These are phyloP conservation scores for Neohortaea acidophila DNA, from an alignment of 495 filamentous ascomycete species.

Conservation along the genomic window DNA sequence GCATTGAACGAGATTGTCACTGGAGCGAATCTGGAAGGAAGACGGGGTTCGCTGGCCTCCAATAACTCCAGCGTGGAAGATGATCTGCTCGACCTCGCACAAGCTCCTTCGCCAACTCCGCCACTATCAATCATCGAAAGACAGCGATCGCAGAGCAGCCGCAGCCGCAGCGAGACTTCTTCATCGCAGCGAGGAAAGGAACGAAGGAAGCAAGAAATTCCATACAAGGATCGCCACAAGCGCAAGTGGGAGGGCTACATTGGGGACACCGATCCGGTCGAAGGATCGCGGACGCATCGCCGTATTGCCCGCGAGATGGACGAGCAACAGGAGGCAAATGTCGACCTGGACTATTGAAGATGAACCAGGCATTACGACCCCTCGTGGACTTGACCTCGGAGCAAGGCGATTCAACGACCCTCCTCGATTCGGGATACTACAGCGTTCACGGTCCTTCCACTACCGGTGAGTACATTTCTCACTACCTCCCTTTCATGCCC, in stretches of 20 bases:
- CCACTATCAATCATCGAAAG: neutral
- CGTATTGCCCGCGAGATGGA: conserved; percentile 24
- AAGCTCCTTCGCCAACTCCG: neutral
- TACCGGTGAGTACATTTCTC: neutral
- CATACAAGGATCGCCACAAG: conserved; percentile 27
- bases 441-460: too few relatives aligned
- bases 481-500: neutral
- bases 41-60: conserved; percentile 1
- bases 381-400: too few relatives aligned
- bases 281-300: conserved; percentile 28
- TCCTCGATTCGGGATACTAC: too few relatives aligned
- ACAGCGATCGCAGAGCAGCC: neutral
- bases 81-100: conserved; percentile 1
- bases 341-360: conserved; percentile 27
- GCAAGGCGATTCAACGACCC: too few relatives aligned
- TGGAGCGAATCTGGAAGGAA: neutral
- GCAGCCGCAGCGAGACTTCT: conserved; percentile 6
- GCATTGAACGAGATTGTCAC: conserved; percentile 17
- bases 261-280: conserved; percentile 31
- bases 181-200: conserved; percentile 10
- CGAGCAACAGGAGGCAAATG: conserved; percentile 10
- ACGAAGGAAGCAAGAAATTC: conserved; percentile 22
- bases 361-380: neutral
- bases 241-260: conserved; percentile 43
- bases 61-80: conserved; percentile 13